These are phyloP conservation scores for Globisporangium barbulae DNA, from an alignment of 352 stramenopile genomes.

Conservation along the genomic window DNA sequence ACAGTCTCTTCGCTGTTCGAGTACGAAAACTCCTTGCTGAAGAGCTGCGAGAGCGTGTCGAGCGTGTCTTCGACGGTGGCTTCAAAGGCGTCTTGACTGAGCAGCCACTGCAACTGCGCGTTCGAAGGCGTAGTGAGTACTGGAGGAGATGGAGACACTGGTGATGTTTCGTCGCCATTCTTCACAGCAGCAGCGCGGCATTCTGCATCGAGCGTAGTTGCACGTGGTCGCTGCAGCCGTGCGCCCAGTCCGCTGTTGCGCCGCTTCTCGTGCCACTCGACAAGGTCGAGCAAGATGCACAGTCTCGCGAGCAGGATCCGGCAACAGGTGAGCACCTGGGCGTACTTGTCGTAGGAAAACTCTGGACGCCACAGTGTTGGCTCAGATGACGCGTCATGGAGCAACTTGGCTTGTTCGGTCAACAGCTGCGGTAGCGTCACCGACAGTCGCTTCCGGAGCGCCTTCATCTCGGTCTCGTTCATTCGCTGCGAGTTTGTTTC, in stretches of 20 bases:
- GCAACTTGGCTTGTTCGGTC: conserved; percentile 42
- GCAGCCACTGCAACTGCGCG: conserved; percentile 3
- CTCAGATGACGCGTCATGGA: conserved; percentile 49
- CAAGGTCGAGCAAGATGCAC: conserved; percentile 58
- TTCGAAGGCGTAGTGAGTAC: neutral
- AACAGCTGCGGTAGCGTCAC: conserved; percentile 32
- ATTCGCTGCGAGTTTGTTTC: conserved; percentile 17
- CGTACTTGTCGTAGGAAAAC: conserved; percentile 59
- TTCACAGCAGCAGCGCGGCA: conserved; percentile 4
- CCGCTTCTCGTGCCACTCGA: conserved; percentile 50
- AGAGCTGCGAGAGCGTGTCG: conserved; percentile 23
- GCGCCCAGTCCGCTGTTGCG: conserved; percentile 20
- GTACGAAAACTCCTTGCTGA: conserved; percentile 24
- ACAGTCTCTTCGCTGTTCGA: conserved; percentile 22
- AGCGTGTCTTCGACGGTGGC: conserved; percentile 23
- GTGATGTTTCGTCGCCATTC: neutral
- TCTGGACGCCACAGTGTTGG: conserved; percentile 50
- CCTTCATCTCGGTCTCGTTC: conserved; percentile 23
- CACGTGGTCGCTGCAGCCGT: conserved; percentile 13
- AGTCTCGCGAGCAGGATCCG: conserved; percentile 50
- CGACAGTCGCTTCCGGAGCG: conserved; percentile 39
- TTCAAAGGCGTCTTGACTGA: conserved; percentile 11
- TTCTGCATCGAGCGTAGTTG: conserved; percentile 24
- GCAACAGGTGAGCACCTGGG: conserved; percentile 36
- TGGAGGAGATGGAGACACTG: neutral